Conservation (phyloP, 129 eudicot species). For the Flaveria linearis region DNA sequence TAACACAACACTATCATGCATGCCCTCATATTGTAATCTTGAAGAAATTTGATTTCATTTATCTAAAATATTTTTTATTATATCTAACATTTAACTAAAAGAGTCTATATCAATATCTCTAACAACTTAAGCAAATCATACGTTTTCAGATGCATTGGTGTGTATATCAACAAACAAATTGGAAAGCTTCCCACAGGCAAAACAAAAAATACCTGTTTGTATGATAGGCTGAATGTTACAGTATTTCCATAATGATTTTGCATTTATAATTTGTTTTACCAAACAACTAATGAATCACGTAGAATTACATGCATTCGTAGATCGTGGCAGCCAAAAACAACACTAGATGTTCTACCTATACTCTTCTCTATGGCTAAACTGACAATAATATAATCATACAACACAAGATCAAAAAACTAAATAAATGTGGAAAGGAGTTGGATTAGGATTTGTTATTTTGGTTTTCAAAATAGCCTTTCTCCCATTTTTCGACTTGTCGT, state of each 20-base stretch:
- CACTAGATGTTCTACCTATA: slow-evolving; percentile 22
- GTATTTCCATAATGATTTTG: too few species aligned
- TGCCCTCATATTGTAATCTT: slow-evolving; percentile 36
- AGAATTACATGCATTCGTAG: neutral
- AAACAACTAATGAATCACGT: neutral
- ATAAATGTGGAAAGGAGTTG: neutral
- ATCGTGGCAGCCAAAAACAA: slow-evolving; percentile 13
- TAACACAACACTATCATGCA: slow-evolving; percentile 34
- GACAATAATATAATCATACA: slow-evolving; percentile 30
- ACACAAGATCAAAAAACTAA: slow-evolving; percentile 1
- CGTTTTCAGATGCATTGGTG: too few species aligned
- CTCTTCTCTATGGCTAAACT: slow-evolving; percentile 20
- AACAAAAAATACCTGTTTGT: too few species aligned
- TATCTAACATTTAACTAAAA: neutral
- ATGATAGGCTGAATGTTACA: too few species aligned
- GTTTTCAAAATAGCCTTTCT: slow-evolving; percentile 50
- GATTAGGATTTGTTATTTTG: slow-evolving; percentile 33
- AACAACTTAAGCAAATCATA: too few species aligned
- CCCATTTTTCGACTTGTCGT: slow-evolving; percentile 64
- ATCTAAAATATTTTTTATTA: slow-evolving; percentile 23
- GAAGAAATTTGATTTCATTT: slow-evolving; percentile 29
- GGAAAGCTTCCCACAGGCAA: too few species aligned
- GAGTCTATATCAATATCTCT: neutral
- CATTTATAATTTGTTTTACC: neutral
- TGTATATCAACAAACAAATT: too few species aligned